phyloP scores from a whole-genome alignment of 2,329 filamentous ascomycete species.

The Fusarium coicis region DNA sequence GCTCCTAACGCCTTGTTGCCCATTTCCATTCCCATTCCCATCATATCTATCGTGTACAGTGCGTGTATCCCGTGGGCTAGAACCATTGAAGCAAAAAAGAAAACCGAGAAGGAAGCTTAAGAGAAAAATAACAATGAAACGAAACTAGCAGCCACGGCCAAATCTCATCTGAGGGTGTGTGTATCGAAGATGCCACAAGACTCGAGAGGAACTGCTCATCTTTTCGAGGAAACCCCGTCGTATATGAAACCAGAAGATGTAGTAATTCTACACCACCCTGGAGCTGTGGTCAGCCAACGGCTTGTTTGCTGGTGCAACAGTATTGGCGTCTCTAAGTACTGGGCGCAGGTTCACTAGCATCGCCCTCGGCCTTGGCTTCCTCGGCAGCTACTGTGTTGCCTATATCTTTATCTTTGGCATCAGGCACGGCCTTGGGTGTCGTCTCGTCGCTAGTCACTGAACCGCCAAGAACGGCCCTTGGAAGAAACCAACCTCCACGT shows the following conservation, averaged over 20 bases:
- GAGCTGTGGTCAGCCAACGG: not conserved
- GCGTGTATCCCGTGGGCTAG: conserved; percentile 21
- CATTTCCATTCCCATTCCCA: conserved; percentile 3
- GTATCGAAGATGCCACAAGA: not conserved
- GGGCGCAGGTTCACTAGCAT: not conserved
- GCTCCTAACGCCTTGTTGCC: conserved; percentile 34
- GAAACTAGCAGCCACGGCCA: not conserved
- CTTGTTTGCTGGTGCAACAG: not conserved
- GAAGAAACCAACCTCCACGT: conserved; percentile 81
- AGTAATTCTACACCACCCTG: not conserved
- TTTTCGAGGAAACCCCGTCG: not conserved
- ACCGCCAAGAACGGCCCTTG: conserved; percentile 18
- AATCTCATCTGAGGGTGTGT: not conserved
- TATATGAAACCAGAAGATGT: not conserved
- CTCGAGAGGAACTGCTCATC: not conserved
- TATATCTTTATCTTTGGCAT: conserved; percentile 27
- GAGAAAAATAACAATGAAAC: not conserved
- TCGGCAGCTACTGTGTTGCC: conserved; percentile 6
- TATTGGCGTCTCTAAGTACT: not conserved
- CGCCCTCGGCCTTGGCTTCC: not conserved
- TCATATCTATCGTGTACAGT: conserved; percentile 36
- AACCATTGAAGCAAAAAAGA: conserved; percentile 8
- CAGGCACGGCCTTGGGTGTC: conserved; percentile 44
- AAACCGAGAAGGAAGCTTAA: not conserved
- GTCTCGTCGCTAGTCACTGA: conserved; percentile 36